A percentile compares a stretch with the other conserved stretches of the same genome.
Evolutionary conservation across 345 rosid species (phyloP).

Genomic region (Lumnitzera racemosa): DNA sequence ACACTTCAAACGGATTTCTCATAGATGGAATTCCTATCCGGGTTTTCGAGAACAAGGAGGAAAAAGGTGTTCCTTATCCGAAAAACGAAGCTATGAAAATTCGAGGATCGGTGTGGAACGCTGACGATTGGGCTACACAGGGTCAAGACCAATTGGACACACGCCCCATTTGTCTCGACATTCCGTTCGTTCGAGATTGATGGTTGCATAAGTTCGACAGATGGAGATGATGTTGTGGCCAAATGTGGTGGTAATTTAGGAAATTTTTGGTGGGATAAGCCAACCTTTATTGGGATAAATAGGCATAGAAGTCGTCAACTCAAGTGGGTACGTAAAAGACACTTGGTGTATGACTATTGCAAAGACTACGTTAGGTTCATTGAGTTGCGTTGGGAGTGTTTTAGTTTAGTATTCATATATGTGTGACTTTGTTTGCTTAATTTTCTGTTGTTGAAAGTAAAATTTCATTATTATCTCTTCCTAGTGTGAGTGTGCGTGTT

Average conservation of each 20-base stretch:
- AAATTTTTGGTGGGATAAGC: slow-evolving; percentile 13
- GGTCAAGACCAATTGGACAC: slow-evolving; percentile 34
- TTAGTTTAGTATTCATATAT: background rate
- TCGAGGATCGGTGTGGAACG: slow-evolving; percentile 41
- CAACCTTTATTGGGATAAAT: slow-evolving; percentile 1
- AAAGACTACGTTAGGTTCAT: slow-evolving; percentile 11
- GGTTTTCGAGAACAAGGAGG: slow-evolving; percentile 26
- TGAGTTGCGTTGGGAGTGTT: slow-evolving; percentile 10
- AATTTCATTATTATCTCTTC: no score
- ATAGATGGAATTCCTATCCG: slow-evolving; percentile 33
- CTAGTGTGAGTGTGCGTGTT: no score
- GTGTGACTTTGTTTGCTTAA: no score
- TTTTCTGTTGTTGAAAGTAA: no score
- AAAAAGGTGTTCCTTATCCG: slow-evolving; percentile 27
- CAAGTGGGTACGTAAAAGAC: slow-evolving; percentile 9
- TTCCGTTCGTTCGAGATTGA: slow-evolving; percentile 10
- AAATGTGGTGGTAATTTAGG: slow-evolving; percentile 5
- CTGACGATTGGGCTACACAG: slow-evolving; percentile 45
- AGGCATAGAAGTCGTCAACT: slow-evolving; percentile 11
- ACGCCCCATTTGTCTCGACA: slow-evolving; percentile 17
- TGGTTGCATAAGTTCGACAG: slow-evolving; percentile 1
- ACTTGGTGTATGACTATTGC: slow-evolving; percentile 15
- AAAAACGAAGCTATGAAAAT: slow-evolving; percentile 33
- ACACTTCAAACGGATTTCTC: slow-evolving; percentile 21
- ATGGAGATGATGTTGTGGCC: background rate